Percentiles rank a stretch among this genome's conserved stretches.
Evolutionary conservation across 164 flowering plant genomes (phyloP).

Genomic region (Tetracentron sinense): DNA sequence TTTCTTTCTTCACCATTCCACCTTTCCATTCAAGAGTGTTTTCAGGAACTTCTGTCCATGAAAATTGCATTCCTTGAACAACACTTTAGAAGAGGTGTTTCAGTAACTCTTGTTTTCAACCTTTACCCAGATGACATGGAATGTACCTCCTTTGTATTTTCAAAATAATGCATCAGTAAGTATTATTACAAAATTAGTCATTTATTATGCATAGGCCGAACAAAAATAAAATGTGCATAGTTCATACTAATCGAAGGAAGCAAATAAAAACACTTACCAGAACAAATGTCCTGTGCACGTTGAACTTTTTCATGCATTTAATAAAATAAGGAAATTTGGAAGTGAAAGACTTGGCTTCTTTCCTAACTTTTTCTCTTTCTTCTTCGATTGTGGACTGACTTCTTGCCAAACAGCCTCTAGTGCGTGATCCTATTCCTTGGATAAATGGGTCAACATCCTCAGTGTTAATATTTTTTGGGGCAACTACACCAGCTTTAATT

Average conservation of each 20-base stretch:
- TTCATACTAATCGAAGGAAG: not conserved
- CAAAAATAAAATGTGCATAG: too few species aligned
- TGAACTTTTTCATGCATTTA: not conserved
- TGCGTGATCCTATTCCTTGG: not conserved
- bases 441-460: not conserved
- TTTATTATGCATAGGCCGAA: too few species aligned
- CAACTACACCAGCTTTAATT: not conserved
- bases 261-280: not conserved
- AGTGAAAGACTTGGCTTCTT: conserved; percentile 4
- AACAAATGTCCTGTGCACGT: not conserved
- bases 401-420: not conserved
- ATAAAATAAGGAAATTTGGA: conserved; percentile 5
- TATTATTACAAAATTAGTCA: too few species aligned
- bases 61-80: too few species aligned
- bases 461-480: not conserved
- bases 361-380: conserved; percentile 1
- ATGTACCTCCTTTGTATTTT: too few species aligned
- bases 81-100: too few species aligned
- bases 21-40: too few species aligned
- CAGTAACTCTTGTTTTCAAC: too few species aligned
- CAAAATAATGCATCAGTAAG: too few species aligned
- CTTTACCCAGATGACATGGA: too few species aligned
- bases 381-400: not conserved
- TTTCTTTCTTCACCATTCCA: too few species aligned
- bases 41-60: too few species aligned